Evolutionary conservation across 371 early-diverging fungal species (phyloP).

Genomic region (Haplosporangium sp.): DNA sequence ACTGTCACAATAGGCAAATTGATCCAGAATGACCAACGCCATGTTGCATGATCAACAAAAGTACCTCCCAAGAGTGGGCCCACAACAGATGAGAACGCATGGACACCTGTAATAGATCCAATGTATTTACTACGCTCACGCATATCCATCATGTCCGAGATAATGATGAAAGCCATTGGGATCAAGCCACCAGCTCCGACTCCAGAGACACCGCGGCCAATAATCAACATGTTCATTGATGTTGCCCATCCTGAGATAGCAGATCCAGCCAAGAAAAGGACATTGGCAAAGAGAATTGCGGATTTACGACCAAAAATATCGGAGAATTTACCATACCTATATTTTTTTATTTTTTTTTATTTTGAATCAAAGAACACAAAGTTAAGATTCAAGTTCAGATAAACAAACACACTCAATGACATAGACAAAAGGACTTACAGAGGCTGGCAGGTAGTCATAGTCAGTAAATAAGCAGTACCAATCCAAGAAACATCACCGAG

Average conservation of each 20-base stretch:
- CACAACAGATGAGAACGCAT: conserved; percentile 55
- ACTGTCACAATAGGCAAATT: conserved; percentile 39
- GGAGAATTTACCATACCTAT: conserved; percentile 65
- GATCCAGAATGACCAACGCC: conserved; percentile 64
- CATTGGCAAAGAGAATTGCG: conserved; percentile 65
- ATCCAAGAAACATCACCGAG: conserved; percentile 78
- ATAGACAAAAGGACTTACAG: conserved; percentile 55
- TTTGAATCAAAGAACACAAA: too few relatives aligned
- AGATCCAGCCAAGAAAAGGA: conserved; percentile 68
- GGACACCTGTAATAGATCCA: conserved; percentile 64
- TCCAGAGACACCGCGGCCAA: conserved; percentile 79
- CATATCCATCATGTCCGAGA: conserved; percentile 71
- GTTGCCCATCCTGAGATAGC: conserved; percentile 68
- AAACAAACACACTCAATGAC: too few relatives aligned
- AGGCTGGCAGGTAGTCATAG: conserved; percentile 81
- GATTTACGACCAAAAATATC: conserved; percentile 79
- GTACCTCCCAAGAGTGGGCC: conserved; percentile 65
- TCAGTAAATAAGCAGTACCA: conserved; percentile 79
- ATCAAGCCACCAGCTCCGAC: conserved; percentile 86
- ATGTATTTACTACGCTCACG: conserved; percentile 64
- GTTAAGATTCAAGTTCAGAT: too few relatives aligned
- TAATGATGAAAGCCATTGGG: conserved; percentile 75
- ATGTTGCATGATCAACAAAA: conserved; percentile 57
- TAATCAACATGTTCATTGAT: conserved; percentile 70
- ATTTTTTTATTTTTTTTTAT: neutral